Evolutionary conservation across 768 basidiomycete species (phyloP), one percentile per base, ranked within the genome.

Genomic region (Russula foetens): DNA sequence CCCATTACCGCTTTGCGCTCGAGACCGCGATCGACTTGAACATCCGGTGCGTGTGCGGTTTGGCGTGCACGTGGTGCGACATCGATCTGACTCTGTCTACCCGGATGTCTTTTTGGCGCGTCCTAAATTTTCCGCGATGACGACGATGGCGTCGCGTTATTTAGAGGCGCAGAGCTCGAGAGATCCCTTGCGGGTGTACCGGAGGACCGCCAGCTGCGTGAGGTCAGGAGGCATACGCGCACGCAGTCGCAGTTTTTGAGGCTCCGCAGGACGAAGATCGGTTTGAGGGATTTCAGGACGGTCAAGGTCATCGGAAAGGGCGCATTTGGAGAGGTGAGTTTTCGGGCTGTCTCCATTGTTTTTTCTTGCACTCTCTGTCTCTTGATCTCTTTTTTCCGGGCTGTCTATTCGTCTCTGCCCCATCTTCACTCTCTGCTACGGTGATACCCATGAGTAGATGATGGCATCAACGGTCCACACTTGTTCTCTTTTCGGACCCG

Each of bases 281-380:
- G 94, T 4, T 75, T 98, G 62, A 84, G 86, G 63, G 91, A 98
- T 73, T 99, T 99, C 76, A 79, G 87, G 66, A 98, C 96, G 7
- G 92, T 99, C 68, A 98, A 98, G 72, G 94, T 99, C 50, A 99
- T 99, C 66, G 97, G 97, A n/a, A 98, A 97, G 75, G 97, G 97
- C 63, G 97, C 97, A 17, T 99, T 99, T 70, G 95, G 97, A 70
- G 96, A 99, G 78, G 93, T 92, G 68, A 44, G 81, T 72, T 14
- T 24, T 19, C 7, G 23, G 26, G 11, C 21, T 15, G 1, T 39
- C 21, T 7, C 7, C 4, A 3, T 28, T 44, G 12, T 1, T 3
- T 51, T 28, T 28, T 39, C 35, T 26, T 31, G 17, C 4, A 1
- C 17, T 39, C 35, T 41, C 39, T 41, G 3, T 41, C 39, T 41